These are phyloP conservation scores for Pseudogymnoascus sp. DNA, from an alignment of 2,329 filamentous ascomycete genomes.

Conservation along the genomic window DNA sequence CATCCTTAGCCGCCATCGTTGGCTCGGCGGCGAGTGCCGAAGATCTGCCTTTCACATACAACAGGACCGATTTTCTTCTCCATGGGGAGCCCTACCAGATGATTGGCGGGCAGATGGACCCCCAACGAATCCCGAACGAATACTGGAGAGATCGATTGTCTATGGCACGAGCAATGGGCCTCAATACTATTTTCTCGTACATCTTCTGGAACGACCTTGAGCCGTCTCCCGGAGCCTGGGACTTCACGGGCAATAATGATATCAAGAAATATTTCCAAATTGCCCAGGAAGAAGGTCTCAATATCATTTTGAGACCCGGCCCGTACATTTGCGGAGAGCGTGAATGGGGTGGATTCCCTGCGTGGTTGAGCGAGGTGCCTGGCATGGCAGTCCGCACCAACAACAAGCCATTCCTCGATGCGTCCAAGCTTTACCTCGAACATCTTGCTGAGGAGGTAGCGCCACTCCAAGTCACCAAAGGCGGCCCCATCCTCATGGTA, in stretches of 20 bases:
- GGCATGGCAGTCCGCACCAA: slow-evolving; percentile 35
- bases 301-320: slow-evolving; percentile 41
- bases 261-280: slow-evolving; percentile 41
- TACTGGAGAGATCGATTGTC: slow-evolving; percentile 41
- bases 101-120: slow-evolving; percentile 44
- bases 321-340: slow-evolving; percentile 44
- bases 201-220: slow-evolving; percentile 45
- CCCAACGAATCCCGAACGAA: slow-evolving; percentile 39
- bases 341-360: slow-evolving; percentile 36
- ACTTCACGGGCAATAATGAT: slow-evolving; percentile 36
- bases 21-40: background rate
- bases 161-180: slow-evolving; percentile 40
- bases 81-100: slow-evolving; percentile 36
- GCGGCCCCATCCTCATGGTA: slow-evolving; percentile 40
- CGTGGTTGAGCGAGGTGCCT: slow-evolving; percentile 37
- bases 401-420: slow-evolving; percentile 35
- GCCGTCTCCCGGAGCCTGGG: slow-evolving; percentile 35
- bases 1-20: background rate
- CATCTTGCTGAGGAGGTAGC: slow-evolving; percentile 38
- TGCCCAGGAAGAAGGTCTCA: slow-evolving; percentile 40
- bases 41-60: slow-evolving; percentile 32
- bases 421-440: slow-evolving; percentile 39
- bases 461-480: slow-evolving; percentile 38
- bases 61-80: slow-evolving; percentile 34
- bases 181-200: slow-evolving; percentile 46